Evolutionary conservation across 73 alveolate genomes (phyloP).

Genomic region (Tetrahymena borealis): DNA sequence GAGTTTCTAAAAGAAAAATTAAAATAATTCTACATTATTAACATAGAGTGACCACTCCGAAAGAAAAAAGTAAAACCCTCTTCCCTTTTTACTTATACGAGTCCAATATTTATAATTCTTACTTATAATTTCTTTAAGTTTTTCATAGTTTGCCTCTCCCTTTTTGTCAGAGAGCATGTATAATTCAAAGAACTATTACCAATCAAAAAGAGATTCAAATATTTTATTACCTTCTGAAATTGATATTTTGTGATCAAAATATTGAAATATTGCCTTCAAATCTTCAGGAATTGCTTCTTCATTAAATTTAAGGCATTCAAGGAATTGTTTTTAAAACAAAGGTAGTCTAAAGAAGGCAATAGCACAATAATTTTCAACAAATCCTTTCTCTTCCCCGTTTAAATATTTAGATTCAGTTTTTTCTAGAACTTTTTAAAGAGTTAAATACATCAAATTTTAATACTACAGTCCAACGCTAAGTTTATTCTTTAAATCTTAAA

Average conservation of each 20-base stretch:
- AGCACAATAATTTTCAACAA: conserved; percentile 56
- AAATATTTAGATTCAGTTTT: conserved; percentile 63
- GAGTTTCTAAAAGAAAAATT: neutral
- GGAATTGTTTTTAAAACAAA: conserved; percentile 20
- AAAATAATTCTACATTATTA: neutral
- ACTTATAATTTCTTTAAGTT: conserved; percentile 19
- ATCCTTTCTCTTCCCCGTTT: conserved; percentile 61
- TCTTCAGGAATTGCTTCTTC: conserved; percentile 15
- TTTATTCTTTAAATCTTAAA: conserved; percentile 30
- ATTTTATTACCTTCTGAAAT: conserved; percentile 8
- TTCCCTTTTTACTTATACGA: conserved; percentile 67
- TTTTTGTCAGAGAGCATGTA: neutral
- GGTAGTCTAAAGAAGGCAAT: conserved; percentile 63
- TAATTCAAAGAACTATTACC: conserved; percentile 56
- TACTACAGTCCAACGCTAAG: conserved; percentile 43
- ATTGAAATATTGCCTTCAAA: conserved; percentile 23
- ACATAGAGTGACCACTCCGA: conserved; percentile 69
- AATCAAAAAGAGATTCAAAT: conserved; percentile 53
- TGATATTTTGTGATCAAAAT: conserved; percentile 8
- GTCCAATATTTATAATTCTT: conserved; percentile 50
- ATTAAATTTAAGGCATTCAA: neutral
- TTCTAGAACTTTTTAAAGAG: conserved; percentile 42
- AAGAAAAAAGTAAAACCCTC: conserved; percentile 67
- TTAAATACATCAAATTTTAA: conserved; percentile 43
- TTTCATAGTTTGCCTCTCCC: conserved; percentile 20